phyloP scores from a whole-genome alignment of 352 stramenopile genomes.

The Pythium brassicae region DNA sequence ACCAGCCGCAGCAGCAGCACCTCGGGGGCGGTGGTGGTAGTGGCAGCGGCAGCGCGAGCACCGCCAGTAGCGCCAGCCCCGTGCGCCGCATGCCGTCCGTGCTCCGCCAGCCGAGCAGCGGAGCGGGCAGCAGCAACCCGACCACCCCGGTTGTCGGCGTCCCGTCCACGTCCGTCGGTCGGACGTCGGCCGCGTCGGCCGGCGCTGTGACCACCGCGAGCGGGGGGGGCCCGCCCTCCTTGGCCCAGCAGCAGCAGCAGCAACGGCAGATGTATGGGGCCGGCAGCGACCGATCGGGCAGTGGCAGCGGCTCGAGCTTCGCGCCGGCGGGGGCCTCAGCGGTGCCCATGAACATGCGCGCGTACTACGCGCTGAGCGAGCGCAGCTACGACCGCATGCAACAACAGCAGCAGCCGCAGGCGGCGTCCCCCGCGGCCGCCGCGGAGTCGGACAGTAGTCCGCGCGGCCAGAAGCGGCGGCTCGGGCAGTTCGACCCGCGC shows the following conservation, averaged over 20 bases:
- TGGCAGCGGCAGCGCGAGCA: slow-evolving; percentile 18
- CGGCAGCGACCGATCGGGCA: slow-evolving; percentile 3
- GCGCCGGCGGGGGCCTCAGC: slow-evolving; percentile 16
- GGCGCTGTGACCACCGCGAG: not conserved
- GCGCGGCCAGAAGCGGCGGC: slow-evolving; percentile 36
- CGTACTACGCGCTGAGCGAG: slow-evolving; percentile 25
- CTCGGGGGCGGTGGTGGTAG: slow-evolving; percentile 1
- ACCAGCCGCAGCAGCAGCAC: slow-evolving; percentile 2
- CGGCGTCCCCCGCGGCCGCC: no score
- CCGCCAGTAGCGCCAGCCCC: slow-evolving; percentile 19
- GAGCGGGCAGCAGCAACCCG: not conserved
- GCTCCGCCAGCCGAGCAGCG: slow-evolving; percentile 16
- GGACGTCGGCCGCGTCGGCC: slow-evolving; percentile 13
- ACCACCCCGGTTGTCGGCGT: slow-evolving; percentile 2
- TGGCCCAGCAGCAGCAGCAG: slow-evolving; percentile 12
- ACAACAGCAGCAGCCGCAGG: no score
- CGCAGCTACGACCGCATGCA: slow-evolving; percentile 8
- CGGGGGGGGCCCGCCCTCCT: not conserved
- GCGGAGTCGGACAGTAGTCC: slow-evolving; percentile 10
- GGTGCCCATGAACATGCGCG: slow-evolving; percentile 16
- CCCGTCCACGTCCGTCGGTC: slow-evolving; percentile 10
- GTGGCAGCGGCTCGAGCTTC: slow-evolving; percentile 15
- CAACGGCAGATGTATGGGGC: slow-evolving; percentile 22
- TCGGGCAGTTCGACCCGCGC: slow-evolving; percentile 26
- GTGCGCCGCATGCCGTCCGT: slow-evolving; percentile 34